These are phyloP conservation scores for Suillus variegatus DNA, from an alignment of 768 basidiomycete species.

Conservation along the genomic window DNA sequence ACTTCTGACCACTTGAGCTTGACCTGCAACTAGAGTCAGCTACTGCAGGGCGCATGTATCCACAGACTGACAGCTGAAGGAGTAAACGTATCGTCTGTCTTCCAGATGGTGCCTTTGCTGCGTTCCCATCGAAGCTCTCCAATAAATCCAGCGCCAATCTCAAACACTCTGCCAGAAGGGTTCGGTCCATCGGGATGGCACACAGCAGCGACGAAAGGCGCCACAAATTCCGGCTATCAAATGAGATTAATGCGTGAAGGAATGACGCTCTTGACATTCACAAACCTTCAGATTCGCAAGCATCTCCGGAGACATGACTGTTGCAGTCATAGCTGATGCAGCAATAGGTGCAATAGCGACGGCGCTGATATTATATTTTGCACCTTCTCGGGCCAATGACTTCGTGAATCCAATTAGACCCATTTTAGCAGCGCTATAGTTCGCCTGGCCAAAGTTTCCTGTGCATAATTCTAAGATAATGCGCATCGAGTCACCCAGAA, in stretches of 20 bases:
- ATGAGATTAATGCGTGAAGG: slow-evolving; percentile 5
- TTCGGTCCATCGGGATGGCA: slow-evolving; percentile 84
- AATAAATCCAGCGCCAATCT: slow-evolving; percentile 90
- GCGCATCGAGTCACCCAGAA: not conserved
- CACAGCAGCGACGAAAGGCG: slow-evolving; percentile 87
- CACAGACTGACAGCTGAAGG: slow-evolving; percentile 76
- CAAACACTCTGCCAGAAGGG: slow-evolving; percentile 81
- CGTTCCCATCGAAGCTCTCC: slow-evolving; percentile 95
- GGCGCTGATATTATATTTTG: slow-evolving; percentile 85
- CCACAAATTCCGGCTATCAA: slow-evolving; percentile 78
- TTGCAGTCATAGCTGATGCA: slow-evolving; percentile 96
- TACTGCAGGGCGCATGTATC: not conserved
- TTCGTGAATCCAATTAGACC: slow-evolving; percentile 90
- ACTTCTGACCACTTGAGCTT: slow-evolving; percentile 83
- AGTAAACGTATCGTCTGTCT: slow-evolving; percentile 86
- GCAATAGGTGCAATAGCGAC: slow-evolving; percentile 93
- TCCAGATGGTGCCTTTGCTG: slow-evolving; percentile 85
- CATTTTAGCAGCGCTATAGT: slow-evolving; percentile 99
- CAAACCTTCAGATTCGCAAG: slow-evolving; percentile 79
- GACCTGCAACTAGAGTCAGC: slow-evolving; percentile 46
- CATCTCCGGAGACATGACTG: slow-evolving; percentile 93
- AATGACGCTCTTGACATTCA: not conserved
- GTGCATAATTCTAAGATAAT: not conserved
- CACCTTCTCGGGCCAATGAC: slow-evolving; percentile 90
- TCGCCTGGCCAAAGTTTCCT: slow-evolving; percentile 97